These are phyloP conservation scores for Vitellaria paradoxa DNA, from an alignment of 179 eudicot species.

Conservation along the genomic window DNA sequence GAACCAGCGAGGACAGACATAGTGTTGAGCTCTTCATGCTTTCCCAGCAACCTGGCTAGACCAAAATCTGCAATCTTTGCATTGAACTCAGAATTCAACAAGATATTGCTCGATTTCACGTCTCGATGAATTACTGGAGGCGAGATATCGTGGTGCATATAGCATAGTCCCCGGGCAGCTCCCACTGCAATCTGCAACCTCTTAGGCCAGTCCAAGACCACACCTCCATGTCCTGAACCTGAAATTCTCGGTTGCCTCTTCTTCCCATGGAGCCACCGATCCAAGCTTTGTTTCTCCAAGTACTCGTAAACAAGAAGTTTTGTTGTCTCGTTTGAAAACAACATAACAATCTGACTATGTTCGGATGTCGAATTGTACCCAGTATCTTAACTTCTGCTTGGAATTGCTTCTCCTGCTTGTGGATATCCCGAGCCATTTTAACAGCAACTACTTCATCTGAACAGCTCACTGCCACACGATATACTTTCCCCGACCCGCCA, in stretches of 20 bases:
- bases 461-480: conserved; percentile 33
- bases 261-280: conserved; percentile 53
- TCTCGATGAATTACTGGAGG: conserved; percentile 71
- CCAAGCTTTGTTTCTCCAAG: conserved; percentile 60
- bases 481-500: conserved; percentile 69
- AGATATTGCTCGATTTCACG: conserved; percentile 69
- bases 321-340: conserved; percentile 52
- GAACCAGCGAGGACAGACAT: conserved; percentile 62
- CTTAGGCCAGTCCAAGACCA: conserved; percentile 57
- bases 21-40: conserved; percentile 45
- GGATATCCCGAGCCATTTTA: conserved; percentile 50
- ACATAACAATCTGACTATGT: conserved; percentile 60
- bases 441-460: conserved; percentile 52
- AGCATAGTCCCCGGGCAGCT: conserved; percentile 61
- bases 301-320: conserved; percentile 71
- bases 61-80: conserved; percentile 85
- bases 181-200: conserved; percentile 64
- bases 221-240: conserved; percentile 9
- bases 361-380: conserved; percentile 56
- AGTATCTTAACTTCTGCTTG: conserved; percentile 55
- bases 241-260: background rate
- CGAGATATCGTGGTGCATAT: conserved; percentile 65
- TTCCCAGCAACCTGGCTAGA: conserved; percentile 46
- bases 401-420: conserved; percentile 43
- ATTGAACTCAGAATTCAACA: conserved; percentile 59